A percentile compares a stretch with the other conserved stretches of the same genome.
These are phyloP conservation scores for Salvia sclarea DNA, from an alignment of 305 asterid species.

Conservation along the genomic window DNA sequence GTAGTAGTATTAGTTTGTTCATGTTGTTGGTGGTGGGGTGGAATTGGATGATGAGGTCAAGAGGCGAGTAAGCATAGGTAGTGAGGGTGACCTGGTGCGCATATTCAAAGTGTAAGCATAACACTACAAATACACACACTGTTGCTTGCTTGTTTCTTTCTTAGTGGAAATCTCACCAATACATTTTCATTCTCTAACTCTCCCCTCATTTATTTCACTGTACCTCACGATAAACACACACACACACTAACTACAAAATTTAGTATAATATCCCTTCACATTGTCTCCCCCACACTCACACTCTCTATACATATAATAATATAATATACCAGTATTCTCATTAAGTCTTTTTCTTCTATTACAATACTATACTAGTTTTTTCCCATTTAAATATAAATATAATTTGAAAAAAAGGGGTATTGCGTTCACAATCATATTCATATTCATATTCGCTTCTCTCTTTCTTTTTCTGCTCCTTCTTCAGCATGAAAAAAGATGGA, in stretches of 20 bases:
- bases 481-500: slow-evolving; percentile 39
- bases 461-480: slow-evolving; percentile 21
- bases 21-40: neutral
- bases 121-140: slow-evolving; percentile 30
- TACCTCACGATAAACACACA: slow-evolving; percentile 31
- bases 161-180: slow-evolving; percentile 41
- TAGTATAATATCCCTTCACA: slow-evolving; percentile 22
- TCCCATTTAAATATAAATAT: slow-evolving; percentile 40
- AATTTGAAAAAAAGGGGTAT: slow-evolving; percentile 43
- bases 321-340: slow-evolving; percentile 10
- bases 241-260: slow-evolving; percentile 33
- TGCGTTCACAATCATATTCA: slow-evolving; percentile 57
- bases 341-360: neutral
- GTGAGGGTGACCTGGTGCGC: slow-evolving; percentile 71
- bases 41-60: slow-evolving; percentile 26
- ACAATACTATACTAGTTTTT: slow-evolving; percentile 16
- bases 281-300: slow-evolving; percentile 19
- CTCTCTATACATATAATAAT: neutral
- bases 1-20: too few species aligned
- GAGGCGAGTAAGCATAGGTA: slow-evolving; percentile 28
- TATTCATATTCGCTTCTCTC: slow-evolving; percentile 52
- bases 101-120: slow-evolving; percentile 45
- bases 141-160: slow-evolving; percentile 30
- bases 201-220: slow-evolving; percentile 25
- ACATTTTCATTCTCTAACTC: neutral